Evolutionary conservation across 1,284 basidiomycete genomes (phyloP).

Genomic region (Sporisorium sorghi): DNA sequence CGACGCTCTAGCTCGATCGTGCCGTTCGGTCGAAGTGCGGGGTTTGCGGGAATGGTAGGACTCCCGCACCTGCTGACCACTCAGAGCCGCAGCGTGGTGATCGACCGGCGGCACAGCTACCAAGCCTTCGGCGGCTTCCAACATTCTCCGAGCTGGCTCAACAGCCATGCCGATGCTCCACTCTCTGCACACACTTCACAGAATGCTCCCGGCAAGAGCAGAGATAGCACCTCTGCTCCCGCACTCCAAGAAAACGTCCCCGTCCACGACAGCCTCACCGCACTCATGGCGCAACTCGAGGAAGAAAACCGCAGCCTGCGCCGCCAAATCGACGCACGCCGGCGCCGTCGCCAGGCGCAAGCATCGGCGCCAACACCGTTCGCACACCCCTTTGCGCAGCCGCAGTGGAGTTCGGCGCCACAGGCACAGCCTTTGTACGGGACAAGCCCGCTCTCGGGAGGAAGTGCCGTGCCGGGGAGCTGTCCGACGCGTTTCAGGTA

Average conservation of each 20-base stretch:
- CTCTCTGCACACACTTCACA: no score
- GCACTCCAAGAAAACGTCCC: neutral
- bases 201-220: neutral
- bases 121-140: no score
- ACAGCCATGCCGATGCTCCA: no score
- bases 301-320: constrained; percentile 20
- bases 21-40: neutral
- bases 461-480: neutral
- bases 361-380: neutral
- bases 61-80: neutral
- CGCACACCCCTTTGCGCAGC: neutral
- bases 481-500: neutral
- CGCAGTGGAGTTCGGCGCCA: neutral
- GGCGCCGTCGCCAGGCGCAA: neutral
- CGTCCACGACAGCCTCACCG: constrained; percentile 9
- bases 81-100: neutral
- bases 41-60: neutral
- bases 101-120: constrained; percentile 6
- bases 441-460: neutral
- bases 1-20: neutral
- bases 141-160: no score
- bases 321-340: constrained; percentile 4
- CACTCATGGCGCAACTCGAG: constrained; percentile 9
- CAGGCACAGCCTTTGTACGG: neutral
- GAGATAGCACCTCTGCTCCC: neutral